These are phyloP conservation scores for Amylocystis lapponica DNA, from an alignment of 768 basidiomycete species.

Conservation along the genomic window DNA sequence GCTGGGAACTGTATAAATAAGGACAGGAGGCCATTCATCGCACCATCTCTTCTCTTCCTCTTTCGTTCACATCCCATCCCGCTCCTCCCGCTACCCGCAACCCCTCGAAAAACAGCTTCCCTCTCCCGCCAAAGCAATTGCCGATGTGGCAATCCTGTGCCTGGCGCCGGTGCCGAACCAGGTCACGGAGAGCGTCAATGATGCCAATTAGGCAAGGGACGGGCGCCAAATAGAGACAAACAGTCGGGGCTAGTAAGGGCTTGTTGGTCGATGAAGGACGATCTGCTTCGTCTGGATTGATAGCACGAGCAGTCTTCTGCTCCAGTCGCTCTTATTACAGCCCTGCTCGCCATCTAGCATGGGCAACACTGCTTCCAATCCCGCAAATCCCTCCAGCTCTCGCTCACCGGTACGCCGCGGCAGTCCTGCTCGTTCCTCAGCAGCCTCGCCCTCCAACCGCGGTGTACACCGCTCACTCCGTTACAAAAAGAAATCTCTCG, in stretches of 20 bases:
- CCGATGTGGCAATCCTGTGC: no score
- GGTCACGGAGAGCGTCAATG: no score
- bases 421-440: slow-evolving; percentile 15
- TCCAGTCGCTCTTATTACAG: slow-evolving; percentile 3
- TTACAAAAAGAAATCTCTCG: slow-evolving; percentile 66
- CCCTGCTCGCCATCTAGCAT: slow-evolving; percentile 11
- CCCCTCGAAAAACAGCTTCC: no score
- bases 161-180: no score
- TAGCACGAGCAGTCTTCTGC: slow-evolving; percentile 6
- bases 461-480: slow-evolving; percentile 54
- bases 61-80: no score
- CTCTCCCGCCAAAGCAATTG: no score
- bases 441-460: slow-evolving; percentile 11
- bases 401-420: slow-evolving; percentile 20
- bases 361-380: slow-evolving; percentile 20
- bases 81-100: no score
- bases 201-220: no score
- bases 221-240: neutral
- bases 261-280: neutral
- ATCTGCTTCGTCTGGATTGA: neutral
- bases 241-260: no score
- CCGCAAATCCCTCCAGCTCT: slow-evolving; percentile 10
- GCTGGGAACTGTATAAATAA: no score
- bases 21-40: no score
- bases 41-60: no score